Evolutionary conservation across 805 yeast species (phyloP), one percentile per base, ranked within the genome.

Genomic region (Candida tammaniensis): DNA sequence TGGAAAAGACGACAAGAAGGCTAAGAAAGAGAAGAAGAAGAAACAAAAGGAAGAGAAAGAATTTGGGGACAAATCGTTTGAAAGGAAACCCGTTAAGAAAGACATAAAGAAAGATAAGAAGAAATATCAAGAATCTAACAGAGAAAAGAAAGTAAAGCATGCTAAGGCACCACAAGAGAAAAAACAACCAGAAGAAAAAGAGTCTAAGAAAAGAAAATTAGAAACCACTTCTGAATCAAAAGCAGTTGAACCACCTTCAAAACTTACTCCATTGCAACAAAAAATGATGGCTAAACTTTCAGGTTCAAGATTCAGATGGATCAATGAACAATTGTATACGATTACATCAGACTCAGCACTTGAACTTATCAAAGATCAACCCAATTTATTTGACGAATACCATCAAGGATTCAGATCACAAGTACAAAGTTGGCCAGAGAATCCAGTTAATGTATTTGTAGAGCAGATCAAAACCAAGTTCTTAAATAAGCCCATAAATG

Each of bases 261-360:
- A 79, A 29, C 61, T 89, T 35, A 86, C 96, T 0, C 94, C 96
- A 12, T 62, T 89, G 43, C 99, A 93, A 60, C 85, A 84, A 51
- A 93, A 93, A 54, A 91, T 93, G 98, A 78, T 87, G 80, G 87
- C 86, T 29, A 93, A 93, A 56, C 72, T 93, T 26, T 78, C 94
- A 2, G 99, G 99, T 0, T 87, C 98, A 1, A 70, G 98, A 48
- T 93, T 93, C 64, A 74, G 99, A 57, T 93, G 98, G 98, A 93
- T 93, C 54, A 93, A 93, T 56, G 98, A 93, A 60, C 95, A 91
- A 55, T 67, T 93, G n/a, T 93, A 93, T 55, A 93, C 98, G 1
- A 81, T 80, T 23, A 62, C 80, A 1, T 89, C 98, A 0, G 78
- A 76, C 5, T 77, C 76, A 15, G 98, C 98, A 0, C 64, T 86